phyloP scores from a whole-genome alignment of 768 basidiomycete genomes.

The Stropharia rugosoannulata region DNA sequence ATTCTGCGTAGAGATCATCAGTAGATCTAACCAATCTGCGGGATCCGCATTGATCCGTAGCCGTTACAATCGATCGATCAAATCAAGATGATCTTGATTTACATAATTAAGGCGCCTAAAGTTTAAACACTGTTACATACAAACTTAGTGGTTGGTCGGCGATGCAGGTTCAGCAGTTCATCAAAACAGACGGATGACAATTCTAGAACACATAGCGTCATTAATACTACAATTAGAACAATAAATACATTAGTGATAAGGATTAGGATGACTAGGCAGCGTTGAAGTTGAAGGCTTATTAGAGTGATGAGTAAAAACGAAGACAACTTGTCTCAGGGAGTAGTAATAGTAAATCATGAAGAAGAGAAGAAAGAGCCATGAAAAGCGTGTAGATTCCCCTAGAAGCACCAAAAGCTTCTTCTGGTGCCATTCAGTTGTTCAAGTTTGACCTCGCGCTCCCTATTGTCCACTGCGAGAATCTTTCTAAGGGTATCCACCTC shows the following conservation, averaged over 20 bases:
- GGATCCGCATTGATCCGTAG: not conserved
- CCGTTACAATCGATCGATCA: not conserved
- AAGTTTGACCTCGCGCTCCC: slow-evolving; percentile 49
- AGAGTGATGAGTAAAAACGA: too few relatives aligned
- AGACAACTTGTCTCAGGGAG: not conserved
- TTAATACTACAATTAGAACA: too few relatives aligned
- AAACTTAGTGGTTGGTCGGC: too few relatives aligned
- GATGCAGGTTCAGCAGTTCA: too few relatives aligned
- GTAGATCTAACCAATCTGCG: not conserved
- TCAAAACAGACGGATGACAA: too few relatives aligned
- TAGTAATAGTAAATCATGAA: not conserved
- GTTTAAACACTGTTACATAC: too few relatives aligned
- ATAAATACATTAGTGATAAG: too few relatives aligned
- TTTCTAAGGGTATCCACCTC: slow-evolving; percentile 69
- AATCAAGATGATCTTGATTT: not conserved
- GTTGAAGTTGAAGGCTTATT: too few relatives aligned
- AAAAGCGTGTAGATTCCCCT: not conserved
- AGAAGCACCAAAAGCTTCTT: not conserved
- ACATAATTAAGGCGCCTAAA: too few relatives aligned
- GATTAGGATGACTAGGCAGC: too few relatives aligned
- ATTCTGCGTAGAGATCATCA: too few relatives aligned
- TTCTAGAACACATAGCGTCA: too few relatives aligned
- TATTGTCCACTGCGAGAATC: slow-evolving; percentile 70
- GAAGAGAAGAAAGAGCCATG: not conserved
- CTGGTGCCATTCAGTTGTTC: not conserved